Percentiles rank a stretch among this genome's conserved stretches.
Conservation (phyloP, 2,329 filamentous ascomycete species). For the Fragosphaeria purpurea region DNA sequence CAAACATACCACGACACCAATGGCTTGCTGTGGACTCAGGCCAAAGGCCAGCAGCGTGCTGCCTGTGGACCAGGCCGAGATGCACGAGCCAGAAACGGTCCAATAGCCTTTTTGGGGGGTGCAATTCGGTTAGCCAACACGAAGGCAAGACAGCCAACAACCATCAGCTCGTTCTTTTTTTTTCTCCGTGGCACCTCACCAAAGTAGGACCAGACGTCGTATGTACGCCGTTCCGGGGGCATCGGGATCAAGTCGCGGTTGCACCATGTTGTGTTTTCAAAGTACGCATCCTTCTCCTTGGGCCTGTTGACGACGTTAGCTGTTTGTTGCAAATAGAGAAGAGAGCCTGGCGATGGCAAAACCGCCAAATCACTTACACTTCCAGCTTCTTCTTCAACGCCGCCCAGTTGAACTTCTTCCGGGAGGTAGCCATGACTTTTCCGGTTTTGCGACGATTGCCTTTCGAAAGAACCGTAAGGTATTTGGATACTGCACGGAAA, state of each 20-base stretch:
- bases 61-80: slow-evolving; percentile 10
- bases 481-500: too few relatives aligned
- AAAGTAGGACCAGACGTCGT: slow-evolving; percentile 8
- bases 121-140: neutral
- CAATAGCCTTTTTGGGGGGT: neutral
- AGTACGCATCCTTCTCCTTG: slow-evolving; percentile 3
- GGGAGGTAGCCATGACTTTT: too few relatives aligned
- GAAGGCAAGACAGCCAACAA: too few relatives aligned
- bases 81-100: slow-evolving; percentile 9
- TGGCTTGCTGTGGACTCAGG: slow-evolving; percentile 10
- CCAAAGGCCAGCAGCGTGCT: slow-evolving; percentile 10
- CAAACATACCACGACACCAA: slow-evolving; percentile 13
- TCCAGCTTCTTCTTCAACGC: neutral
- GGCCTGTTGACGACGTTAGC: neutral
- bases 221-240: slow-evolving; percentile 34
- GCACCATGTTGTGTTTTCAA: slow-evolving; percentile 38
- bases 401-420: too few relatives aligned
- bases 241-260: slow-evolving; percentile 34
- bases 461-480: too few relatives aligned
- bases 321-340: neutral
- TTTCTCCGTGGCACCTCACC: neutral
- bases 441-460: too few relatives aligned
- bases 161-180: too few relatives aligned
- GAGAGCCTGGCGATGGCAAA: neutral
- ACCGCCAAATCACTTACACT: neutral